phyloP scores from a whole-genome alignment of 1,139 yeast species.

The Eremothecium sinecaudum region DNA sequence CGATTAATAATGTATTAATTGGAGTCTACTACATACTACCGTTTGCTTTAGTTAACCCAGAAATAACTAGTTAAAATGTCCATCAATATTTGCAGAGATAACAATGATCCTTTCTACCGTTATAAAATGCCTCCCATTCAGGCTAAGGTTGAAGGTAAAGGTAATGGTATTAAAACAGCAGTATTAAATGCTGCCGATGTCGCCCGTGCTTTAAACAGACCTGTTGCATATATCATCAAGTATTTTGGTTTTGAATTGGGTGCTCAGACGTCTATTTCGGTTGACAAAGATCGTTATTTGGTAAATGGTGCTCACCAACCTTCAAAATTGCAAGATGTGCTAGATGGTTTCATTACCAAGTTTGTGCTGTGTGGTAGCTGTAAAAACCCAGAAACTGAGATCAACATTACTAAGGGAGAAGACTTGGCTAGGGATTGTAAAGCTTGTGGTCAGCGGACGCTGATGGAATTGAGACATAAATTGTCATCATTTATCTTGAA shows the following conservation, averaged over 20 bases:
- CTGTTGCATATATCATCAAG: constrained; percentile 83
- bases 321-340: constrained; percentile 78
- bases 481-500: constrained; percentile 78
- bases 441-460: constrained; percentile 92
- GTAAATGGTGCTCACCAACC: constrained; percentile 96
- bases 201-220: constrained; percentile 89
- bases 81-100: constrained; percentile 92
- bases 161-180: constrained; percentile 97
- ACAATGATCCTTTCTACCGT: constrained; percentile 97
- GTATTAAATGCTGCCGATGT: constrained; percentile 85
- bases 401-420: constrained; percentile 69
- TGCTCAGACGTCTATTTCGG: constrained; percentile 82
- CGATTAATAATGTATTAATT: no score
- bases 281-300: constrained; percentile 73
- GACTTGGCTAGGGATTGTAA: constrained; percentile 85
- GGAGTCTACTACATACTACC: no score
- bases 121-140: constrained; percentile 97
- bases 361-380: constrained; percentile 92
- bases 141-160: constrained; percentile 97
- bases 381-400: constrained; percentile 96
- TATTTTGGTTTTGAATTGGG: constrained; percentile 96
- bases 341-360: constrained; percentile 88
- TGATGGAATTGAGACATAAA: constrained; percentile 79
- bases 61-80: constrained; percentile 67
- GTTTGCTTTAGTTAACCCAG: no score